Evolutionary conservation across 139 green algal genomes (phyloP).

Genomic region (Desmodesmus armatus): DNA sequence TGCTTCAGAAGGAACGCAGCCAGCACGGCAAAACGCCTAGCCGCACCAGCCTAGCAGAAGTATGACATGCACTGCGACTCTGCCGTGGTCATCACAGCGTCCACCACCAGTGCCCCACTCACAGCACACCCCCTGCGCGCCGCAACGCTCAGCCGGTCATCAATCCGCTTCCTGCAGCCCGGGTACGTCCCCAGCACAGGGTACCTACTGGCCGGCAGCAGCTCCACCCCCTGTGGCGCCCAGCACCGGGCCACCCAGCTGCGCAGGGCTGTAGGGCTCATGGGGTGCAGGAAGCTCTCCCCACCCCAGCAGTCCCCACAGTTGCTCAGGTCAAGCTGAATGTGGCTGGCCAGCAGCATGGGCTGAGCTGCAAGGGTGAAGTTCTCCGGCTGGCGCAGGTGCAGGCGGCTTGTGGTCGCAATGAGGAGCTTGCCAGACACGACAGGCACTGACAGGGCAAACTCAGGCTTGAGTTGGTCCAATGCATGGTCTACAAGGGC

Average conservation of each 20-base stretch:
- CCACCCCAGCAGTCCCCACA: conserved; percentile 13
- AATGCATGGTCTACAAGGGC: conserved; percentile 17
- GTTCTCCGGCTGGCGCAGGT: conserved; percentile 7
- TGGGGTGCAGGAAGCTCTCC: neutral
- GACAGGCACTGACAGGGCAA: conserved; percentile 13
- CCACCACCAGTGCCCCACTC: neutral
- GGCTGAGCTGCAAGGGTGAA: neutral
- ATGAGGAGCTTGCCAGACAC: conserved; percentile 25
- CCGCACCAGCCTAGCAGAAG: conserved; percentile 24
- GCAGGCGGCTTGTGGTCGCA: conserved; percentile 25
- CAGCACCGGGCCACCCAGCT: conserved; percentile 15
- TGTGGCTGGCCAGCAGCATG: conserved; percentile 25
- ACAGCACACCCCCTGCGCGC: conserved; percentile 1
- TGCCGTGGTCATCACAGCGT: neutral
- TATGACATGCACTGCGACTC: conserved; percentile 16
- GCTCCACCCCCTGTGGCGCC: neutral
- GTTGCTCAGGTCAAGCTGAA: conserved; percentile 25
- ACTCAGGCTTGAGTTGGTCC: conserved; percentile 29
- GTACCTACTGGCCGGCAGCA: neutral
- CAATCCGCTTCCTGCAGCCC: conserved; percentile 25
- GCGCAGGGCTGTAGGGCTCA: neutral
- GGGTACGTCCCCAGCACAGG: conserved; percentile 8
- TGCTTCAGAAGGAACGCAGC: neutral
- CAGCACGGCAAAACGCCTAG: neutral
- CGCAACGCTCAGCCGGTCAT: conserved; percentile 29